Evolutionary conservation across 2,329 filamentous ascomycete genomes (phyloP), one percentile per base, ranked within the genome.

Genomic region (Pseudogymnoascus sp.): DNA sequence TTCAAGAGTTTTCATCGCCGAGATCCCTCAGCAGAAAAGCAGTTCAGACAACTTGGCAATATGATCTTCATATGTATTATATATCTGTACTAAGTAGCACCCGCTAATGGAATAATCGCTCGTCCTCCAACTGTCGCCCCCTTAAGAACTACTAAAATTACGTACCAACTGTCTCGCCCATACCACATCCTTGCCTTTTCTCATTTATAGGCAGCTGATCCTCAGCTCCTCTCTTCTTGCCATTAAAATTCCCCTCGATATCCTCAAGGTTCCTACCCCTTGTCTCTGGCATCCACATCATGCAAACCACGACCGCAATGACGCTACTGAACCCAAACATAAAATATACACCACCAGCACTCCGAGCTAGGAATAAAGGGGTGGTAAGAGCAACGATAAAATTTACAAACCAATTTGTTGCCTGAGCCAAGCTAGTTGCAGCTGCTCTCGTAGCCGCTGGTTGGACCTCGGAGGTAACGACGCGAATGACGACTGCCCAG

Each of bases 401-500:
- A 28, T 72, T 73, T 18, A 72, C 68, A 53, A 67, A 70, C 70
- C 78, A 81, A 60, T 79, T 80, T 18, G 75, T 73, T 4, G 77
- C 76, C 67, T 82, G 77, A 0, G 80, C 81, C 4, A 85, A 67
- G 62, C 78, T 80, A 11, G 79, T 83, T 3, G 82, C 83, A 0
- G 79, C 78, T 0, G 82, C 83, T 4, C 84, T 76, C 0, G 82
- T 85, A 40, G 78, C 74, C 3, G 77, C 75, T 0, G 82, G 82
- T 66, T 86, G 83, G 38, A 86, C 85, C 72, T 87, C 84, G 7
- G 78, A 78, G 0, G 80, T 78, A 64, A 85, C 86, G 5, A 87
- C 80, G 65, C 82, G 82, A 59, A 81, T 75, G 0, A 79, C 77
- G 12, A 87, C 80, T 0, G 76, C 83, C 82, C 84, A 87, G 0